A percentile compares a stretch with the other conserved stretches of the same genome.
Evolutionary conservation across 352 stramenopile genomes (phyloP).

Genomic region (Elongisporangium undulatum): DNA sequence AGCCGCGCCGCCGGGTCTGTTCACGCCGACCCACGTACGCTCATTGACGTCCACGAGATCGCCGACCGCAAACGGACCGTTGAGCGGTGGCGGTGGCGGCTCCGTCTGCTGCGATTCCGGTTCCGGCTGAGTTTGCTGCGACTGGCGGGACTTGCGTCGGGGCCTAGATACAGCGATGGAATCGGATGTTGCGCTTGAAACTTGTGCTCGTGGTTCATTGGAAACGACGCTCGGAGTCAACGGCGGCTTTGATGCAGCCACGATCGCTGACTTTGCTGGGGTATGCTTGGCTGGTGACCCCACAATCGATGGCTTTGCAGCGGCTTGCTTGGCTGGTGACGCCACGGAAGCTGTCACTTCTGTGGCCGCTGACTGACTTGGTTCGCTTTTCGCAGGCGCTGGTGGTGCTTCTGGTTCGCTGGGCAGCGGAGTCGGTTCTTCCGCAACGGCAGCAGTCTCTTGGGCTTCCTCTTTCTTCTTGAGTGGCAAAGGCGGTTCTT

Average conservation of each 20-base stretch:
- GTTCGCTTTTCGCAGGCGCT: background rate
- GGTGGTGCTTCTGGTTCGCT: background rate
- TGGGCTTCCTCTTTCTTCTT: conserved; percentile 4
- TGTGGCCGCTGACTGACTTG: background rate
- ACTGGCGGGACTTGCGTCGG: background rate
- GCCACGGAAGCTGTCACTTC: background rate
- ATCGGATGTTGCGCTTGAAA: background rate
- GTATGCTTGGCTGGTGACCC: background rate
- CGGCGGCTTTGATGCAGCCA: background rate
- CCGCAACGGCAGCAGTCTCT: background rate
- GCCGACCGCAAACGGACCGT: conserved; percentile 43
- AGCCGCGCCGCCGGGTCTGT: conserved; percentile 87
- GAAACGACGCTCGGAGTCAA: background rate
- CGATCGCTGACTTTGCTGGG: background rate
- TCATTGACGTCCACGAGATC: conserved; percentile 84
- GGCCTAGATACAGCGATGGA: background rate
- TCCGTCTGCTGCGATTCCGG: conserved; percentile 8
- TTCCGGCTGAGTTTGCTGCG: conserved; percentile 8
- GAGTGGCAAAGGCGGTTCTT: conserved; percentile 1
- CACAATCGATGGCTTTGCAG: background rate
- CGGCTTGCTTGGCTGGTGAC: background rate
- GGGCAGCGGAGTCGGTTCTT: background rate
- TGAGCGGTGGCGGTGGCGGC: conserved; percentile 8
- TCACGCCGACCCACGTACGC: conserved; percentile 89
- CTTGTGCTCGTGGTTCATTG: background rate